A percentile compares a stretch with the other conserved stretches of the same genome.
phyloP scores from a whole-genome alignment of 805 yeast genomes.

The Ogataea wickerhamii region DNA sequence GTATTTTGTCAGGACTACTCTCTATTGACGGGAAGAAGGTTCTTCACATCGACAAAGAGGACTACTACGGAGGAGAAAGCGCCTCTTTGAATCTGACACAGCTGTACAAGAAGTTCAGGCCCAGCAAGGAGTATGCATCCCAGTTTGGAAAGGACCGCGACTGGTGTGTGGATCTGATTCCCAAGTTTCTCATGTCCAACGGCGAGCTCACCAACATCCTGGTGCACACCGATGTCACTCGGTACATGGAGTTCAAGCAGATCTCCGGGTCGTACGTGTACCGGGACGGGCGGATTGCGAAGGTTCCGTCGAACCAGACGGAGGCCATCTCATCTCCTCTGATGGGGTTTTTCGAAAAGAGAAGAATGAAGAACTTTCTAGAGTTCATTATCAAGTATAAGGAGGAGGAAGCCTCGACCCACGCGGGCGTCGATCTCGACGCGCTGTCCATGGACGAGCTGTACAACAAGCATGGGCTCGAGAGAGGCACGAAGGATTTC shows the following conservation, averaged over 20 bases:
- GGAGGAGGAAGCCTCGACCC: constrained; percentile 76
- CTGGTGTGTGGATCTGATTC: constrained; percentile 97
- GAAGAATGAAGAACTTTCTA: constrained; percentile 88
- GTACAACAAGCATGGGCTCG: constrained; percentile 84
- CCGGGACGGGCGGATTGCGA: constrained; percentile 84
- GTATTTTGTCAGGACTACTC: constrained; percentile 87
- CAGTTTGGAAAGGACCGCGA: constrained; percentile 89
- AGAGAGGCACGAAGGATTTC: constrained; percentile 89
- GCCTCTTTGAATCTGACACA: constrained; percentile 76
- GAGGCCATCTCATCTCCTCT: constrained; percentile 90
- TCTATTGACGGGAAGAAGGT: constrained; percentile 99
- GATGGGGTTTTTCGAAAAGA: constrained; percentile 94
- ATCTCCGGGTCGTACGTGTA: constrained; percentile 94
- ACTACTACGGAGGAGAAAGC: constrained; percentile 92
- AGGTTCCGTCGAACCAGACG: constrained; percentile 87
- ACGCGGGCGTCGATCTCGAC: constrained; percentile 83
- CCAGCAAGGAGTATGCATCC: constrained; percentile 64
- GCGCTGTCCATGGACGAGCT: constrained; percentile 88
- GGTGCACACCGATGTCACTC: constrained; percentile 92
- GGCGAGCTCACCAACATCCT: constrained; percentile 95
- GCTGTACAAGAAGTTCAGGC: constrained; percentile 82
- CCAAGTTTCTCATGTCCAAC: constrained; percentile 95
- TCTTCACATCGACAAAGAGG: constrained; percentile 92
- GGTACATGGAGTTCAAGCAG: constrained; percentile 94
- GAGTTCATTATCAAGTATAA: constrained; percentile 82